Percentiles rank a stretch among this genome's conserved stretches.
These are phyloP conservation scores for Iberis amara DNA, from an alignment of 441 rosid genomes.

Conservation along the genomic window DNA sequence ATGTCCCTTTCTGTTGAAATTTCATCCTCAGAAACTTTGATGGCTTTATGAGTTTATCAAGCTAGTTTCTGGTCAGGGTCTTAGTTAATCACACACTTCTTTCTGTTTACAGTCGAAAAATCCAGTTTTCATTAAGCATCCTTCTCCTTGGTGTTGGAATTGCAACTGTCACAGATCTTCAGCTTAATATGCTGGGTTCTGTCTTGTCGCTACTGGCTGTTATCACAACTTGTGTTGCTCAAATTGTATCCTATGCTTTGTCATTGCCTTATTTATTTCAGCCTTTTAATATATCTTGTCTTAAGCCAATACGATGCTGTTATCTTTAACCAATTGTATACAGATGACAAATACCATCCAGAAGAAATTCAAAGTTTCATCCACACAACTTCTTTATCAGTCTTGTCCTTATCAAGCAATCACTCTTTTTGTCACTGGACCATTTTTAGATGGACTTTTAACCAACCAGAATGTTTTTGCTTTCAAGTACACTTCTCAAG, in stretches of 20 bases:
- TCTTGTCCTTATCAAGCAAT: conserved; percentile 89
- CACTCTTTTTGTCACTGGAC: conserved; percentile 71
- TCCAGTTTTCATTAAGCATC: conserved; percentile 59
- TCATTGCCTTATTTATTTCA: background rate
- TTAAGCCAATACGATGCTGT: background rate
- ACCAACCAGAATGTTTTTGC: conserved; percentile 78
- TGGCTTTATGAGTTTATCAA: background rate
- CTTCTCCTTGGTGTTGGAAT: conserved; percentile 88
- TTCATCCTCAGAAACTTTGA: background rate
- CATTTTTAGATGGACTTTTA: conserved; percentile 75
- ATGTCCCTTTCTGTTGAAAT: background rate
- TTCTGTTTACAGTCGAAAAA: conserved; percentile 51
- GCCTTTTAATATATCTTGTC: background rate
- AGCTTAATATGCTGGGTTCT: conserved; percentile 75
- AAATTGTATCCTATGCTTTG: conserved; percentile 67
- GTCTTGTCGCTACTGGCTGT: conserved; percentile 72
- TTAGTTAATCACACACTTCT: background rate
- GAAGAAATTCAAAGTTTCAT: conserved; percentile 90
- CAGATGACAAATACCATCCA: conserved; percentile 96
- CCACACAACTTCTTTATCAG: conserved; percentile 85
- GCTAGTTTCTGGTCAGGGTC: background rate
- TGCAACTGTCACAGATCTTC: conserved; percentile 88
- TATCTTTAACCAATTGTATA: conserved; percentile 40
- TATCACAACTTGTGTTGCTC: conserved; percentile 76
- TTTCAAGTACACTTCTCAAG: conserved; percentile 80